Conservation (phyloP, 805 yeast species). For the Candida ascalaphidarum region DNA sequence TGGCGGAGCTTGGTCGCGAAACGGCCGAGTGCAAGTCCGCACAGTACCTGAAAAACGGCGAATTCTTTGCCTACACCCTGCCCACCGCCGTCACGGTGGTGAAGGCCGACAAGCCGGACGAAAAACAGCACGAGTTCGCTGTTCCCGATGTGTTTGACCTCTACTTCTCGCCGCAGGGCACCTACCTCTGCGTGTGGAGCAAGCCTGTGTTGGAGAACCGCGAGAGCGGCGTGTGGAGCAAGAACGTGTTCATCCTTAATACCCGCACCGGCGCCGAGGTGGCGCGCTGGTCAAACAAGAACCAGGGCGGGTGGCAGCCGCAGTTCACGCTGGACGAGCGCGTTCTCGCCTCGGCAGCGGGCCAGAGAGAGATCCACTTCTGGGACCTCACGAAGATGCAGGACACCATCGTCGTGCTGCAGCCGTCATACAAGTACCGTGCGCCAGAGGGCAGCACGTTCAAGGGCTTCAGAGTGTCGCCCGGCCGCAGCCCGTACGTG, state of each 20-base stretch:
- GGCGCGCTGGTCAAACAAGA: slow-evolving; percentile 64
- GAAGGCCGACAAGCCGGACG: slow-evolving; percentile 15
- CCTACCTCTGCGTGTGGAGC: slow-evolving; percentile 80
- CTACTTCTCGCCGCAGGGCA: slow-evolving; percentile 83
- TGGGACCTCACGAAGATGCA: slow-evolving; percentile 16
- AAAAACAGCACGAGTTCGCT: slow-evolving; percentile 42
- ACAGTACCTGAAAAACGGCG: slow-evolving; percentile 60
- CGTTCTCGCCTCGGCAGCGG: slow-evolving; percentile 50
- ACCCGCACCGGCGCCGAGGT: slow-evolving; percentile 35
- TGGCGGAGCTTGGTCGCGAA: slow-evolving; percentile 27
- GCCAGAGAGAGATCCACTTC: slow-evolving; percentile 59
- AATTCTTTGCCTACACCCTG: slow-evolving; percentile 64
- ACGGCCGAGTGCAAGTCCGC: slow-evolving; percentile 51
- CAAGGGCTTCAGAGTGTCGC: slow-evolving; percentile 61
- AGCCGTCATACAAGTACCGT: slow-evolving; percentile 14
- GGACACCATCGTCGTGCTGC: slow-evolving; percentile 25
- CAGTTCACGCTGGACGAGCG: slow-evolving; percentile 81
- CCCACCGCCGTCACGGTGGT: slow-evolving; percentile 54
- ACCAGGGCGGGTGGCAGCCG: slow-evolving; percentile 88
- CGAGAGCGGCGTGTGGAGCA: slow-evolving; percentile 64
- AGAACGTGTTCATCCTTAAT: slow-evolving; percentile 75
- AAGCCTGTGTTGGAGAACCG: slow-evolving; percentile 62
- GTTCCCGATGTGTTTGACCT: slow-evolving; percentile 69
- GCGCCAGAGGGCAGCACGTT: slow-evolving; percentile 44
- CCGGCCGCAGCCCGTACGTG: slow-evolving; percentile 83